Base-by-base conservation (phyloP, 202 grass and related monocot species). In the Dendrocalamus latiflorus region DNA sequence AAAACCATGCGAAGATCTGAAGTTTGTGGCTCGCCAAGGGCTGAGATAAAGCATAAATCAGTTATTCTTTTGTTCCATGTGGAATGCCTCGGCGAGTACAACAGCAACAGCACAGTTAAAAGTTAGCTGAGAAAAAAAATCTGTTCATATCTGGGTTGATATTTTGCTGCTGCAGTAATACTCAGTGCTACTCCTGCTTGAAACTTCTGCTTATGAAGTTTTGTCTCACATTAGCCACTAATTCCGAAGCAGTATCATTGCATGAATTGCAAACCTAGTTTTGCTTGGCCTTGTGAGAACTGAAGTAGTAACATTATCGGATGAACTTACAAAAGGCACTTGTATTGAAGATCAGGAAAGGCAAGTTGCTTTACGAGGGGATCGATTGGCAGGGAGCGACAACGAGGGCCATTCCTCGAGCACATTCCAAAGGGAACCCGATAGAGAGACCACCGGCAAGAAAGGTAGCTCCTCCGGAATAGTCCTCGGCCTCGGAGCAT, bases 341-440 rank as follows among this genome's bases (percentile, higher is more conserved):
- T 30, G 66, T 64, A 43, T 12, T 63, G 45, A 79, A 70, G 42
- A 85, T 64, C 43, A 82, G 20, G 38, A 88, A 66, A 76, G 33
- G 48, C 8, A 21, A 17, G 17, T 2, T 71, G 64, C 26, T 77
- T 68, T 84, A 56, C 28, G n/a, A 57, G 33, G 17, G 37, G 38
- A 76, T 76, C n/a, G n/a, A n/a, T n/a, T n/a, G n/a, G n/a, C n/a
- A n/a, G n/a, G n/a, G n/a, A n/a, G n/a, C n/a, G n/a, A n/a, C n/a
- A 13, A n/a, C 9, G 20, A 79, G 62, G 26, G 59, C 75, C 26
- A 66, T 78, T 78, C 37, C 66, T 68, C 3, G 83, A 72, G 83
- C 66, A 86, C 87, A 77, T 89, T 89, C 71, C 45, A 65, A 81
- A n/a, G n/a, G n/a, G n/a, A n/a, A n/a, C n/a, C n/a, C n/a, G n/a